A percentile compares a stretch with the other conserved stretches of the same genome.
Evolutionary conservation across 768 basidiomycete species (phyloP).

Genomic region (Mycena haematopus): DNA sequence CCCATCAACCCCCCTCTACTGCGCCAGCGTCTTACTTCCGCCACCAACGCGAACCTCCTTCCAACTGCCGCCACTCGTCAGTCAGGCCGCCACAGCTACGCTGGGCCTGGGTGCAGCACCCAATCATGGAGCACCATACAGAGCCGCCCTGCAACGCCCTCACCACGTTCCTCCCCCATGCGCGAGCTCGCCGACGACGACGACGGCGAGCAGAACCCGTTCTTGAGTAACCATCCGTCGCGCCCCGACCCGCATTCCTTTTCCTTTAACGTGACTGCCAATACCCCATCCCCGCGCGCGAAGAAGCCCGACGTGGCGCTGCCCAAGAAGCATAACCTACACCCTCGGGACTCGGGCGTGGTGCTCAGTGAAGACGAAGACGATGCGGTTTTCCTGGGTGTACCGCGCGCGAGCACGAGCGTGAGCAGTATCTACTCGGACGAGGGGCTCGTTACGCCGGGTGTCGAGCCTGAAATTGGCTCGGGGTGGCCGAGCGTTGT

Average conservation of each 20-base stretch:
- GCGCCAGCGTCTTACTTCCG: constrained; percentile 41
- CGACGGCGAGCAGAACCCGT: constrained; percentile 62
- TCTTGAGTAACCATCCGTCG: constrained; percentile 49
- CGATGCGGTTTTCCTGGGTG: constrained; percentile 39
- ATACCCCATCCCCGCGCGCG: constrained; percentile 62
- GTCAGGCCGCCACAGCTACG: constrained; percentile 69
- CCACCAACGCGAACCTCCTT: constrained; percentile 32
- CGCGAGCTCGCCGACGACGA: constrained; percentile 33
- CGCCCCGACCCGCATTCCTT: constrained; percentile 56
- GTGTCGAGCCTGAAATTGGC: constrained; percentile 53
- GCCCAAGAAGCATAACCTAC: constrained; percentile 73
- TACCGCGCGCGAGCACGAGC: constrained; percentile 68
- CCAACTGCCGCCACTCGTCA: constrained; percentile 33
- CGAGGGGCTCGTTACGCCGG: constrained; percentile 76
- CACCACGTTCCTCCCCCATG: constrained; percentile 59
- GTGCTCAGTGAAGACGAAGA: constrained; percentile 72
- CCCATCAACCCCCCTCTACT: constrained; percentile 41
- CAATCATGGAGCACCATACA: constrained; percentile 51
- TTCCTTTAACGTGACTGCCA: constrained; percentile 57
- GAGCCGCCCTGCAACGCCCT: constrained; percentile 45
- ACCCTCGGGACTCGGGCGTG: constrained; percentile 70
- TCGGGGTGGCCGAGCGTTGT: constrained; percentile 69
- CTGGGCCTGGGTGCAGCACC: constrained; percentile 50
- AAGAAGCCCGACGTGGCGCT: constrained; percentile 46
- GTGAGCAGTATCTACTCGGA: constrained; percentile 67